Evolutionary conservation across 306 rosid genomes (phyloP).

Genomic region (Gynostemma pentaphyllum): DNA sequence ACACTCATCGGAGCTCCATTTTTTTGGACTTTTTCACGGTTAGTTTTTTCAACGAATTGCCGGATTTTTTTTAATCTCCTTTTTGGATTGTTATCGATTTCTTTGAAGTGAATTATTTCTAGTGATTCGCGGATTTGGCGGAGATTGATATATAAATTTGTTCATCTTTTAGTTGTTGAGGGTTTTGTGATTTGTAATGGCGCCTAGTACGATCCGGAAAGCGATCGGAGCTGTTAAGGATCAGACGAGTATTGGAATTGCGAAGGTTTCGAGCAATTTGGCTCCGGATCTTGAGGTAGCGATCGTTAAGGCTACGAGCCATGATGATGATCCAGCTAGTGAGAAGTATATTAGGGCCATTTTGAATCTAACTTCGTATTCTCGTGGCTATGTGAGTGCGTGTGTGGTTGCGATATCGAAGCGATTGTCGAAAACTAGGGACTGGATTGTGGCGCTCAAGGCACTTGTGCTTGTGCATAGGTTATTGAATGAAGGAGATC

Average conservation of each 20-base stretch:
- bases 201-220: slow-evolving; percentile 80
- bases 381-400: slow-evolving; percentile 68
- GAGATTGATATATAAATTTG: background rate
- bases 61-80: background rate
- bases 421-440: slow-evolving; percentile 80
- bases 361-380: slow-evolving; percentile 54
- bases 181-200: slow-evolving; percentile 3
- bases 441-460: slow-evolving; percentile 92
- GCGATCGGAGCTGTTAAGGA: slow-evolving; percentile 99
- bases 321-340: slow-evolving; percentile 83
- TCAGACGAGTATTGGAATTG: slow-evolving; percentile 91
- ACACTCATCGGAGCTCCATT: too few relatives aligned
- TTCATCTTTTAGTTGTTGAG: background rate
- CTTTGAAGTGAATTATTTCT: background rate
- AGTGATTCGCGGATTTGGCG: background rate
- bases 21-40: too few relatives aligned
- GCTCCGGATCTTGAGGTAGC: slow-evolving; percentile 96
- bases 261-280: slow-evolving; percentile 80
- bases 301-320: slow-evolving; percentile 87
- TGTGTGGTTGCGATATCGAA: slow-evolving; percentile 63
- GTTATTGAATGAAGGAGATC: slow-evolving; percentile 65
- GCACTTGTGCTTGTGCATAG: slow-evolving; percentile 59
- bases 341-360: slow-evolving; percentile 80
- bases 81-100: background rate
- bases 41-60: background rate